Evolutionary conservation across 345 rosid species (phyloP), one percentile per base, ranked within the genome.

Genomic region (Pistacia vera): DNA sequence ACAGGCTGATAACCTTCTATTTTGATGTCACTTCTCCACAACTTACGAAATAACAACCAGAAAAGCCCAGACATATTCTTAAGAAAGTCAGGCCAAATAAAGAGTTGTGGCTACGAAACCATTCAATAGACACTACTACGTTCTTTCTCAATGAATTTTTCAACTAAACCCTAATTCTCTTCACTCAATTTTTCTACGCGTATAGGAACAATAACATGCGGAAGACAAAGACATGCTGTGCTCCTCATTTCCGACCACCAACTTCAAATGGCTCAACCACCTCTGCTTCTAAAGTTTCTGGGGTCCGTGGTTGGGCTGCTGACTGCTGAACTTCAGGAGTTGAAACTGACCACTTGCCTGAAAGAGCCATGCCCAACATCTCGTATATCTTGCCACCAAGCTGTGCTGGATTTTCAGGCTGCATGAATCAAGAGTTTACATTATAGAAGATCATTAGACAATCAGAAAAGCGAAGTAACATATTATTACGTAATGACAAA

Each of bases 331-430:
- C 55, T 38, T 78, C 86, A 13, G 80, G 83, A 20, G 72, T 71
- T 28, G 82, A 83, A 20, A 68, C 71, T n/a, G 90, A 88, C 99
- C 99, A 96, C 86, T 91, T 96, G 48, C 90, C 92, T 1, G 95
- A 82, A 71, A 93, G 89, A 72, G 98, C 95, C 78, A 81, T 75
- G 57, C 85, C 91, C 98, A 96, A 91, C 97, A 96, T 91, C 91
- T 93, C 98, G 65, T 96, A 96, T 84, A 96, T 96, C 91, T 96
- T 96, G 78, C 97, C 92, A 28, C 98, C 93, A 0, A 96, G 95
- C 82, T 93, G 85, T 4, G 97, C 98, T 25, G 99, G 99, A 82
- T 92, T 85, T 77, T 93, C 99, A 25, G 98, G 98, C 99, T 96
- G 90, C 83, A 79, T 20, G 33, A 18, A 65, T 70, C 41, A 63